Evolutionary conservation across 140 eudicot genomes (phyloP), one percentile per base, ranked within the genome.

Genomic region (Bidens hawaiensis): DNA sequence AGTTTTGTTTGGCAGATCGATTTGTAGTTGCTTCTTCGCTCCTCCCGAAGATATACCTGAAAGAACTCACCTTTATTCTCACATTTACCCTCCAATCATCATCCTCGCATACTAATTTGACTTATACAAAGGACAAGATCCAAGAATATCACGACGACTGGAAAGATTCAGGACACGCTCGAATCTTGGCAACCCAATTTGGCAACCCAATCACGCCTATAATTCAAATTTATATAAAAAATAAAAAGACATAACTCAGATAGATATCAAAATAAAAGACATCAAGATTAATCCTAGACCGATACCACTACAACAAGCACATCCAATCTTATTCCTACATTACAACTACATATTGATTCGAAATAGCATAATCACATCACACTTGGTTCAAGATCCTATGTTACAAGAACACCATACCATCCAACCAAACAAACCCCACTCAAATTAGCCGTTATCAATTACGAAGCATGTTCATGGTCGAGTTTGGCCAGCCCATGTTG

Each of bases 401-500:
- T 55, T 55, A 55, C 62, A 55, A 27, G 25, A n/a, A 55, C 30
- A 55, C 63, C 52, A 22, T n/a, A n/a, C n/a, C n/a, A n/a, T n/a
- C n/a, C n/a, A n/a, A n/a, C 60, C 36, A 22, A 3, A 65, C 38
- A 47, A 50, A 34, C 34, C 11, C 69, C 38, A 57, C 55, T 47
- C 23, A 31, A 58, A 27, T 18, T 46, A 56, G 51, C 72, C 9
- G 1, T 1, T 57, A 16, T 78, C 73, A 86, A 54, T 82, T 65
- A 42, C 85, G 86, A 52, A 73, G 89, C 89, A 83, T 83, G 65
- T 89, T 85, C 62, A 78, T 74, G 76, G 82, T 71, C 56, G 82
- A 72, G 72, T 73, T 81, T n/a, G 95, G 79, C 97, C 95, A 91
- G 54, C 82, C 86, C 81, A 88, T 82, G 59, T 71, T 77, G 28